Conservation (phyloP, 352 stramenopile species). For the Pythium monospermum region DNA sequence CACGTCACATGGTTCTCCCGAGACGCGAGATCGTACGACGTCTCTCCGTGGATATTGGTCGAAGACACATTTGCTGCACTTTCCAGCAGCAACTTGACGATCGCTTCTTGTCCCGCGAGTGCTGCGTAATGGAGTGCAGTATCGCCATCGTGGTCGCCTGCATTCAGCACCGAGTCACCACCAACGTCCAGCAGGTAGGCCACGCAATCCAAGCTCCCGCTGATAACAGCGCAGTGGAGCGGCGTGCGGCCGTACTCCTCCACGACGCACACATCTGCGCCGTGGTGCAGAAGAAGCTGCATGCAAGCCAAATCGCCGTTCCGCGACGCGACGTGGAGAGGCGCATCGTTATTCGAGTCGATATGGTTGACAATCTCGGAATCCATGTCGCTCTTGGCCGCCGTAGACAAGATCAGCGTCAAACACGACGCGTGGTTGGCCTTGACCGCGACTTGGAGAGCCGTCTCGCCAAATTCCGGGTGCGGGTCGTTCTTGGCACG, state of each 20-base stretch:
- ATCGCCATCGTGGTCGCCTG: slow-evolving; percentile 67
- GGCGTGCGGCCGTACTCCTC: slow-evolving; percentile 76
- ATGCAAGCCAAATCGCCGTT: slow-evolving; percentile 70
- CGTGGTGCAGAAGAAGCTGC: slow-evolving; percentile 70
- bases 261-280: slow-evolving; percentile 77
- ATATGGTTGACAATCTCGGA: slow-evolving; percentile 86
- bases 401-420: slow-evolving; percentile 54
- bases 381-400: slow-evolving; percentile 83
- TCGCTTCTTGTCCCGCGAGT: slow-evolving; percentile 43
- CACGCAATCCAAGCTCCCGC: slow-evolving; percentile 59
- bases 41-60: slow-evolving; percentile 57
- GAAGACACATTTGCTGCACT: slow-evolving; percentile 68
- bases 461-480: slow-evolving; percentile 79
- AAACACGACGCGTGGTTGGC: slow-evolving; percentile 53
- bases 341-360: slow-evolving; percentile 71
- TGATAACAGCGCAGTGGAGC: slow-evolving; percentile 66
- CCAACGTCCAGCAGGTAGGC: slow-evolving; percentile 83
- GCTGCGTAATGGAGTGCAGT: slow-evolving; percentile 75
- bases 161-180: slow-evolving; percentile 75
- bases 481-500: slow-evolving; percentile 84
- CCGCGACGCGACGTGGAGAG: slow-evolving; percentile 68
- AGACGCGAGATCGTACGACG: slow-evolving; percentile 55
- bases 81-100: slow-evolving; percentile 73
- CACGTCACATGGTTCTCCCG: slow-evolving; percentile 44
- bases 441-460: slow-evolving; percentile 73